Base-by-base conservation (phyloP, 2,329 filamentous ascomycete genomes). In the Kalaharituber pfeilii region DNA sequence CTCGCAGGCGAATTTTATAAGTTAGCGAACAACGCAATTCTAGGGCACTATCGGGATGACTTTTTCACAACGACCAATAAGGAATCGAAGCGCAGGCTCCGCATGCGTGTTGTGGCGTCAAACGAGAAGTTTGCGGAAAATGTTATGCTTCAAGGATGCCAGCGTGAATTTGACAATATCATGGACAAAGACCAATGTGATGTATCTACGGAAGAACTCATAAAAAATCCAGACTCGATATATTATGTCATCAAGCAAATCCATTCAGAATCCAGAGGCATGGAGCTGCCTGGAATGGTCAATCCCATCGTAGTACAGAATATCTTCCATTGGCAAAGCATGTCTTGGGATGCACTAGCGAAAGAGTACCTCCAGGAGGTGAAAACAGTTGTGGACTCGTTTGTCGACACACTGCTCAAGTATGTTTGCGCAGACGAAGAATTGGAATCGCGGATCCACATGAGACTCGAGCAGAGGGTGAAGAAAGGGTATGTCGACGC, bases 311-410 rank as follows among this genome's bases (percentile, higher is more conserved):
- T 78, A 13, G 62, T 80, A 0, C 64, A 69, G 0, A 67, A 63
- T 0, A 66, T 69, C 0, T 78, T 81, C 64, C 70, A 71, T 26
- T 70, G 72, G 29, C 77, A 81, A 54, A 72, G 77, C 0, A 57
- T 60, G 11, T 77, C 75, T 15, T 81, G 79, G 79, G 60, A 67
- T 0, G 49, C 56, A 0, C 62, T 82, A 1, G 69, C 73, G 0
- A 55, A 70, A 0, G 68, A 67, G 0, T 76, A 80, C 56, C 67
- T 78, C 4, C 72, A 71, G 55, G 71, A 75, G 25, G 66, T 73
- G 2, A 73, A 81, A 4, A 51, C 68, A 0, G 54, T 74, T 0
- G 71, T 79, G 0, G 77, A 82, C 47, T 54, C 66, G 1, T 82
- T 8, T 29, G 22, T 50, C 6, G 51, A 55, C 1, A 62, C 59